A percentile compares a stretch with the other conserved stretches of the same genome.
Evolutionary conservation across 805 yeast genomes (phyloP).

Genomic region (Debaryomyces hansenii): DNA sequence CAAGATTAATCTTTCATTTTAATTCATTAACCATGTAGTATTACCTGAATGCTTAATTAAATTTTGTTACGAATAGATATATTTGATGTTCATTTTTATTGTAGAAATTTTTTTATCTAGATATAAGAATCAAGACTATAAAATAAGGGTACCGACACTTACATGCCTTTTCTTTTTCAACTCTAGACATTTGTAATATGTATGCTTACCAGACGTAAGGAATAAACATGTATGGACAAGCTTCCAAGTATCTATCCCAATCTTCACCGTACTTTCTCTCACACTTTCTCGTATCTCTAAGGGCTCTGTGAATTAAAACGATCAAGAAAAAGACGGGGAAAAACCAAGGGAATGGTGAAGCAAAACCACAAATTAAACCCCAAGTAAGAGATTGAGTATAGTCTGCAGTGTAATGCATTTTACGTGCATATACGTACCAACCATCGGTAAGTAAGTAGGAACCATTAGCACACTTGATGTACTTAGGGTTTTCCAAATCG

Average conservation of each 20-base stretch:
- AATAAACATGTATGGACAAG: constrained; percentile 89
- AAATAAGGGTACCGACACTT: neutral
- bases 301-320: constrained; percentile 85
- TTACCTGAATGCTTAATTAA: neutral
- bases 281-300: constrained; percentile 85
- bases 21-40: neutral
- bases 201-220: constrained; percentile 69
- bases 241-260: constrained; percentile 83
- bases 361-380: constrained; percentile 89
- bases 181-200: neutral
- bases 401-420: constrained; percentile 94
- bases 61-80: neutral
- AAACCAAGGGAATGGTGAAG: constrained; percentile 92
- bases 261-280: constrained; percentile 87
- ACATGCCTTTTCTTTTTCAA: neutral
- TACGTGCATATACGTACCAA: constrained; percentile 92
- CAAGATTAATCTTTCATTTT: constrained; percentile 58
- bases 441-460: constrained; percentile 86
- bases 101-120: neutral
- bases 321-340: constrained; percentile 88
- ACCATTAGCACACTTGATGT: constrained; percentile 83
- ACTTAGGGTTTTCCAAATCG: constrained; percentile 77
- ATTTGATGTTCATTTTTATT: neutral
- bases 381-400: constrained; percentile 84
- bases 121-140: neutral